phyloP scores from a whole-genome alignment of 164 flowering plant species.

The Pachysandra terminalis region DNA sequence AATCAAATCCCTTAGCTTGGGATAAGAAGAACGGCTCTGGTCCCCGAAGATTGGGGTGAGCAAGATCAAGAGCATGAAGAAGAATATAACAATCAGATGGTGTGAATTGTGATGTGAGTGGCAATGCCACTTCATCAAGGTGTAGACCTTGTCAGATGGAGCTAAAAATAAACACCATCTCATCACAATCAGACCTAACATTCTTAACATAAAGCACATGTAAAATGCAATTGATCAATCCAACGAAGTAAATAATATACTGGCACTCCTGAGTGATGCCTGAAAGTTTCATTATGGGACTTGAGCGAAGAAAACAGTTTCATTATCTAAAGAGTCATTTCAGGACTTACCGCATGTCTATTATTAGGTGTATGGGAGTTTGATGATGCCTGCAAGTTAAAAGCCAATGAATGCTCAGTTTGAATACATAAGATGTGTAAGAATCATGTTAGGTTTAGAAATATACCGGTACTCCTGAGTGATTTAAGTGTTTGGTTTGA shows the following conservation, averaged over 20 bases:
- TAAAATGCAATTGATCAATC: not conserved
- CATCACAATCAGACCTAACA: not conserved
- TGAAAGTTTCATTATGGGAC: not conserved
- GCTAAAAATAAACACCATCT: not conserved
- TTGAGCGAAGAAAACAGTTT: not conserved
- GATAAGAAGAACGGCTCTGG: not conserved
- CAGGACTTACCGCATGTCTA: slow-evolving; percentile 47
- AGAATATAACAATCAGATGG: too few relatives aligned
- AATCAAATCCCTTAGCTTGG: not conserved
- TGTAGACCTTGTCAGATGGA: not conserved
- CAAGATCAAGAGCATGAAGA: not conserved
- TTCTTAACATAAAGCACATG: not conserved
- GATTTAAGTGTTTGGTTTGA: slow-evolving; percentile 9
- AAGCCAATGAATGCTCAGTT: not conserved
- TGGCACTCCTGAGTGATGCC: not conserved
- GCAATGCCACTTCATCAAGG: not conserved
- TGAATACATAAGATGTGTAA: not conserved
- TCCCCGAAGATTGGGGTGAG: not conserved
- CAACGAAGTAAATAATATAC: not conserved
- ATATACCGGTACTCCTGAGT: slow-evolving; percentile 20
- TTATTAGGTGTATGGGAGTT: slow-evolving; percentile 24
- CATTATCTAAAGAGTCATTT: not conserved
- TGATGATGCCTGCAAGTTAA: slow-evolving; percentile 42
- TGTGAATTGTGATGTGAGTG: too few relatives aligned
- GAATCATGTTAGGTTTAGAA: not conserved